Base-by-base conservation (phyloP, 2,329 filamentous ascomycete species). In the Ophiostoma pallidulum region DNA sequence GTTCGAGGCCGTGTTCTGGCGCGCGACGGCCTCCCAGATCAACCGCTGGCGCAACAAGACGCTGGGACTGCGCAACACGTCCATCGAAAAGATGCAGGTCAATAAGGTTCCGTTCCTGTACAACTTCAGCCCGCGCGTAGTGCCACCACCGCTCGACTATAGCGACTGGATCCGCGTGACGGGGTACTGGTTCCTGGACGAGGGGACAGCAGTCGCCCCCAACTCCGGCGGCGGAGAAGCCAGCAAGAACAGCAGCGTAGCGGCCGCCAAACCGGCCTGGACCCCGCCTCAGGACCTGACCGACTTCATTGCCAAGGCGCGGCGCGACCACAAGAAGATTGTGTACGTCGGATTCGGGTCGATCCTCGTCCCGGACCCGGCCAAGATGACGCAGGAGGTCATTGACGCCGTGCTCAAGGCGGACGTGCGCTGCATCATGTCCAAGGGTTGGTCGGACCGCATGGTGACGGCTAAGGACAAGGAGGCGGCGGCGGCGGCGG, bases 21-120 rank as follows among this genome's bases (percentile, higher is more conserved):
- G 88, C 60, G 84, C 88, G 7, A 96, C 90, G 16, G 83, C 90
- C 0, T 79, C 84, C 10, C 92, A 97, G 63, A 78, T 98, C 60
- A 98, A 98, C 64, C 76, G 80, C 46, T 98, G 92, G 92, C 80
- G 92, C 53, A 88, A 87, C 62, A 84, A 81, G 54, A 77, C 82
- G 20, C 74, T 98, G 5, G 78, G 80, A 0, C 69, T 98, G 24
- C 85, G 83, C 44, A 83, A 81, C 53, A 98, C 92, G 1, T 87
- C 72, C 49, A 70, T 95, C 37, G 86, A 92, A 61, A 94, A 90
- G 68, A 80, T 98, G 78, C 89, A 96, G 66, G 83, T 86, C 2
- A 95, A 96, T 69, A 94, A 94, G 63, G 88, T 96, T n/a, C 92
- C 92, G 0, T 98, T 98, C 65, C 66, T 98, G 39, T 98, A 98